Percentiles rank a stretch among this genome's conserved stretches.
Evolutionary conservation across 176 grass and related monocot genomes (phyloP).

Genomic region (Chrysopogon serrulatus): DNA sequence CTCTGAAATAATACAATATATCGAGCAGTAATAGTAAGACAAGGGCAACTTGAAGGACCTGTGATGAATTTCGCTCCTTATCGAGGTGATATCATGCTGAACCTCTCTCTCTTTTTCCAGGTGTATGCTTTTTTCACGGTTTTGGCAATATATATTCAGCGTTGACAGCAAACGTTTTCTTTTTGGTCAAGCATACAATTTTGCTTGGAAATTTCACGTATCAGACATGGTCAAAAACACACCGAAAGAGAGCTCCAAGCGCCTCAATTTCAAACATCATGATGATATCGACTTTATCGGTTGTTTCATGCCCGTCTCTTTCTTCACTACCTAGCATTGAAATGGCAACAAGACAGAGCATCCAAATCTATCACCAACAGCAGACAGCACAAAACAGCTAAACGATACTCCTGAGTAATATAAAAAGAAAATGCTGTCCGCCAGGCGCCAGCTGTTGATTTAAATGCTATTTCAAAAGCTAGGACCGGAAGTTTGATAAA

Average conservation of each 20-base stretch:
- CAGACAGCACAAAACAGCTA: background rate
- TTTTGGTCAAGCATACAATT: background rate
- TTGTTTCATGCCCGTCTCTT: background rate
- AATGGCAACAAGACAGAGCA: background rate
- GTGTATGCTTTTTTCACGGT: background rate
- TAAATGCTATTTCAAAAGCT: background rate
- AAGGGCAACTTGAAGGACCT: too few species aligned
- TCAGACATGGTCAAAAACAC: background rate
- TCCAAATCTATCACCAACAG: background rate
- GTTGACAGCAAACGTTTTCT: background rate
- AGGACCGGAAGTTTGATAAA: background rate
- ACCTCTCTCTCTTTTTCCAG: accelerated
- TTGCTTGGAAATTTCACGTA: background rate
- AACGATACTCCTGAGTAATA: background rate
- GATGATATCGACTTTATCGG: background rate
- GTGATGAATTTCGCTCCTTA: background rate
- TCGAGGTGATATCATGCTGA: background rate
- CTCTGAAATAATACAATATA: too few species aligned
- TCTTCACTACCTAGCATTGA: background rate
- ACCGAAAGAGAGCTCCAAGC: conserved; percentile 3
- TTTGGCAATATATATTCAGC: background rate
- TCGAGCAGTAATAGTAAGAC: too few species aligned
- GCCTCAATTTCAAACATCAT: background rate
- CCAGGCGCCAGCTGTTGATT: background rate
- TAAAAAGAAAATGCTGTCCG: background rate